Evolutionary conservation across 805 yeast genomes (phyloP).

Genomic region (Candida golubevii): DNA sequence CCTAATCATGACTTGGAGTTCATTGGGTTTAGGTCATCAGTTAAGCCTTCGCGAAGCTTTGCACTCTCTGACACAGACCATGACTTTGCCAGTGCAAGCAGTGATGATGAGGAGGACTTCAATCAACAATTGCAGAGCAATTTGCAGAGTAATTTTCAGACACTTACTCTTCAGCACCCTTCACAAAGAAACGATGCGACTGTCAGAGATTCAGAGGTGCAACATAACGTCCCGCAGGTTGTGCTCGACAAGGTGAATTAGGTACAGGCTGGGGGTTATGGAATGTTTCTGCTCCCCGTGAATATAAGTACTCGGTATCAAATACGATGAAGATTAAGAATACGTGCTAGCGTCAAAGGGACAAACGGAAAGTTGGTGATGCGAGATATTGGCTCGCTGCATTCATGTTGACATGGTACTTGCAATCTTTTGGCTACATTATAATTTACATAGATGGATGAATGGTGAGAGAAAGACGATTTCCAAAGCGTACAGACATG

Average conservation of each 20-base stretch:
- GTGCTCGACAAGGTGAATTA: slow-evolving; percentile 3
- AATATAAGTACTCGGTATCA: no score
- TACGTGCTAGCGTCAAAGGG: no score
- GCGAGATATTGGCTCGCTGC: no score
- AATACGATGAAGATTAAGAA: no score
- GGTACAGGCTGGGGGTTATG: background rate
- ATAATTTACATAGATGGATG: no score
- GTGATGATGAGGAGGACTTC: slow-evolving; percentile 14
- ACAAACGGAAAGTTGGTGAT: no score
- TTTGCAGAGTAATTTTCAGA: background rate
- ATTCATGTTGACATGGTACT: no score
- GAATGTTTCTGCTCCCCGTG: no score
- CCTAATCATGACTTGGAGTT: slow-evolving; percentile 33
- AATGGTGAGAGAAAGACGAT: no score
- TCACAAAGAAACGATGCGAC: background rate
- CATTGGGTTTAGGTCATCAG: slow-evolving; percentile 30
- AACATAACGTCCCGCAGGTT: slow-evolving; percentile 7
- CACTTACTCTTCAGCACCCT: background rate
- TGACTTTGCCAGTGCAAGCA: slow-evolving; percentile 15
- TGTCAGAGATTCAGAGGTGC: background rate
- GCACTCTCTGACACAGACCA: slow-evolving; percentile 17
- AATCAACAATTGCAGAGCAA: slow-evolving; percentile 1
- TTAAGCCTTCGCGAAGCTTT: slow-evolving; percentile 8
- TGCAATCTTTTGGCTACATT: no score
- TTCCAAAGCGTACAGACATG: no score